Base-by-base conservation (phyloP, 768 basidiomycete species). In the Gyrodon lividus region DNA sequence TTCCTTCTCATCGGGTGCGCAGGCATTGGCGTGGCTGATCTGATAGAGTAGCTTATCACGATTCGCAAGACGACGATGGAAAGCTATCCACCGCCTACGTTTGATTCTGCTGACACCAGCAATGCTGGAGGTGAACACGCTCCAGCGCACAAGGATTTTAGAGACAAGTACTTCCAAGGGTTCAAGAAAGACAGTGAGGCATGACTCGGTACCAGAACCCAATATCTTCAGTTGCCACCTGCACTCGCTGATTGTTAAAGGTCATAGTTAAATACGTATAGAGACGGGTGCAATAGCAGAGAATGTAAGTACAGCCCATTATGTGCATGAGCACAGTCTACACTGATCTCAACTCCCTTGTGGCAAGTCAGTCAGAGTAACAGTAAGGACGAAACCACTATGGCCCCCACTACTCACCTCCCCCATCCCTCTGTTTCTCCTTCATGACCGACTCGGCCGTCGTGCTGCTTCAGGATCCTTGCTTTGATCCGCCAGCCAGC, bases 61-160 rank as follows among this genome's bases (percentile, higher is more conserved):
- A 87, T 98, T 65, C 83, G 82, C 48, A 98, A 96, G 69, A 74
- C 66, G 2, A 77, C 79, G 6, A 50, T 69, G 9, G 56, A 66
- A 34, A 62, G 62, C 30, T 82, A 76, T 57, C 70, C 76, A 1
- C 77, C 78, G 0, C 87, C 88, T 4, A 70, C 72, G 2, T 89
- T 90, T 56, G 75, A 77, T 31, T 58, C 65, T 28, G 35, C 38
- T 12, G 56, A 43, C 13, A 52, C 61, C 22, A 54, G 56, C 0
- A 50, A 48, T 10, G 28, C 22, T 33, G 48, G n/a, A 43, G 35
- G n/a, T 0, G 61, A 59, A 16, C 84, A 80, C 60, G 64, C 83
- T 12, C 94, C 95, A 2, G 94, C 92, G 1, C 95, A 98, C 68
- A 86, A 81, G 57, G 85, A 90, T 60, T 98, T 98, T 66, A 76